Percentiles rank a stretch among this genome's conserved stretches.
phyloP scores from a whole-genome alignment of 148 eudicot species.

The Heliosperma pusillum region DNA sequence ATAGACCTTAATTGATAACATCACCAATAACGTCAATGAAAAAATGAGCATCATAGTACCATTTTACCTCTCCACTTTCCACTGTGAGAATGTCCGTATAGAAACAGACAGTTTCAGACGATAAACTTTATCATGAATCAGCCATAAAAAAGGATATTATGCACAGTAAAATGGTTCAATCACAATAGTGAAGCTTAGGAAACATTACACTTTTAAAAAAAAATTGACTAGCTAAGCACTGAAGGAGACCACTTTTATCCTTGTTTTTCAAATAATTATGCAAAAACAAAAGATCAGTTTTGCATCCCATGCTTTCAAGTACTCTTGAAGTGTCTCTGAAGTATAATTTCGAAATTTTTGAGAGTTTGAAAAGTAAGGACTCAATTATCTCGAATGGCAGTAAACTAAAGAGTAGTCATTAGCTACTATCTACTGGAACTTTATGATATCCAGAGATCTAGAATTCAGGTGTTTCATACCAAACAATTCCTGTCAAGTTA shows the following conservation, averaged over 20 bases:
- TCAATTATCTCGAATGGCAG: neutral
- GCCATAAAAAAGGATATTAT: neutral
- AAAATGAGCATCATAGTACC: too few species aligned
- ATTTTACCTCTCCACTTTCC: too few species aligned
- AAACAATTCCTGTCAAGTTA: neutral
- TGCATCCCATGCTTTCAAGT: constrained; percentile 56
- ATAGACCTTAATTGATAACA: too few species aligned
- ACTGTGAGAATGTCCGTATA: neutral
- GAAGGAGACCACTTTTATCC: constrained; percentile 53
- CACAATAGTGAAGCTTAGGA: neutral
- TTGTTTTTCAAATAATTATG: constrained; percentile 63
- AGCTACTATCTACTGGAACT: neutral
- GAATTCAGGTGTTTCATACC: neutral
- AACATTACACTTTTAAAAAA: constrained; percentile 20
- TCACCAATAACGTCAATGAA: too few species aligned
- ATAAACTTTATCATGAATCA: neutral
- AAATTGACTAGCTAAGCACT: constrained; percentile 49
- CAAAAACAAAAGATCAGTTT: constrained; percentile 47
- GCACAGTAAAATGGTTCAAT: neutral
- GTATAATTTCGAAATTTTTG: constrained; percentile 50
- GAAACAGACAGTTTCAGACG: neutral
- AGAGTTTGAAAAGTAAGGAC: constrained; percentile 2
- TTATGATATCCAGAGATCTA: constrained; percentile 4
- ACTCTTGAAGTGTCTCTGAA: constrained; percentile 46
- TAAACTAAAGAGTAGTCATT: too few species aligned